Percentiles rank a stretch among this genome's conserved stretches.
Evolutionary conservation across 257 asterid genomes (phyloP).

Genomic region (Osmanthus fragrans): DNA sequence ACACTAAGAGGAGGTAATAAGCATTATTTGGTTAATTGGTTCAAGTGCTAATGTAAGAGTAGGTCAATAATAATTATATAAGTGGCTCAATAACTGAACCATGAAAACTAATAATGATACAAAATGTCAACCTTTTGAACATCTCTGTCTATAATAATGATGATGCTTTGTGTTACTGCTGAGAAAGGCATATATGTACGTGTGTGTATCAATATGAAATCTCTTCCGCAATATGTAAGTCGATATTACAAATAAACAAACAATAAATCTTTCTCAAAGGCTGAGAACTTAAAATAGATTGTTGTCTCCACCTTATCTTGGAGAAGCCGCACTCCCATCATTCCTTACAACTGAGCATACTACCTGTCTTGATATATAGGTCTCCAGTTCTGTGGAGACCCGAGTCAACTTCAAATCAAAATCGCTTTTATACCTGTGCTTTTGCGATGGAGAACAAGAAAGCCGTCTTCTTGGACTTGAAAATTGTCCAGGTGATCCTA

Average conservation of each 20-base stretch:
- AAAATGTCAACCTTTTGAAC: slow-evolving; percentile 3
- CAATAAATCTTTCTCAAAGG: not conserved
- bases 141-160: not conserved
- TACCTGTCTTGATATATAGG: slow-evolving; percentile 77
- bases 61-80: not conserved
- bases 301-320: slow-evolving; percentile 31
- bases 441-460: slow-evolving; percentile 69
- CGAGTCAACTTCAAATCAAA: slow-evolving; percentile 78
- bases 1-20: not conserved
- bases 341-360: slow-evolving; percentile 62
- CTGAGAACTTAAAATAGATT: slow-evolving; percentile 2
- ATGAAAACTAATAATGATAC: slow-evolving; percentile 23
- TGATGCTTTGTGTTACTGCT: not conserved
- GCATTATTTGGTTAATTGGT: not conserved
- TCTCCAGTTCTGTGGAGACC: slow-evolving; percentile 82
- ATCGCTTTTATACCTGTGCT: slow-evolving; percentile 59
- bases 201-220: not conserved
- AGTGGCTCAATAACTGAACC: not conserved
- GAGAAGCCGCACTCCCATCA: slow-evolving; percentile 53
- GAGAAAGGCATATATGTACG: not conserved
- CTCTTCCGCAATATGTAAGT: not conserved
- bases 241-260: not conserved
- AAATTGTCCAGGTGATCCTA: slow-evolving; percentile 51
- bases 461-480: slow-evolving; percentile 86
- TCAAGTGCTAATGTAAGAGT: not conserved